These are phyloP conservation scores for Lipomyces oligophaga DNA, from an alignment of 805 yeast species.

Conservation along the genomic window DNA sequence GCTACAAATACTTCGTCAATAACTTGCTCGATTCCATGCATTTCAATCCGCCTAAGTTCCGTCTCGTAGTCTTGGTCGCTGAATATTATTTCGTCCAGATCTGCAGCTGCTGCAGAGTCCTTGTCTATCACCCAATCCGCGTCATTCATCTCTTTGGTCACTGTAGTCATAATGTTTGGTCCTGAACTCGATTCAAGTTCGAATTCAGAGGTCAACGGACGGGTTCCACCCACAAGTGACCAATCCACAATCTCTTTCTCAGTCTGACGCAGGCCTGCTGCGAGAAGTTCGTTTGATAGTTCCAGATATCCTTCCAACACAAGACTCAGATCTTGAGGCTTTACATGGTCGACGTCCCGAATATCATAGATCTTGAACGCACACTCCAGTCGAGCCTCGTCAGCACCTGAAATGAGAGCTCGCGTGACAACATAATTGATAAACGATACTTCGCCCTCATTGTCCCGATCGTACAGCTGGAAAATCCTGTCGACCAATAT, in stretches of 20 bases:
- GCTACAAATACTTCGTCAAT: slow-evolving; percentile 22
- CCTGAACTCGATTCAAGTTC: too few species aligned
- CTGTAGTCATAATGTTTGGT: too few species aligned
- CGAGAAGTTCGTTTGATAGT: slow-evolving; percentile 18
- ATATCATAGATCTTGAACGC: slow-evolving; percentile 23
- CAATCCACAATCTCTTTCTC: slow-evolving; percentile 17
- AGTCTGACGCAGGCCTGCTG: slow-evolving; percentile 14
- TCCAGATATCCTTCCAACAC: slow-evolving; percentile 24
- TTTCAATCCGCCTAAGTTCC: slow-evolving; percentile 14
- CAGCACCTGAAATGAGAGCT: slow-evolving; percentile 13
- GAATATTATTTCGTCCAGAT: too few species aligned
- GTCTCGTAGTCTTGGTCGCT: slow-evolving; percentile 26
- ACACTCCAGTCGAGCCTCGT: slow-evolving; percentile 7
- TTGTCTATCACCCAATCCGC: neutral
- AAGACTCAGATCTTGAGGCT: slow-evolving; percentile 7
- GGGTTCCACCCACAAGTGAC: slow-evolving; percentile 10
- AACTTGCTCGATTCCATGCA: slow-evolving; percentile 18
- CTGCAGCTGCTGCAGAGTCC: neutral
- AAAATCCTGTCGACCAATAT: slow-evolving; percentile 23
- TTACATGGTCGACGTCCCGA: slow-evolving; percentile 20
- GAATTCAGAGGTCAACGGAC: slow-evolving; percentile 21
- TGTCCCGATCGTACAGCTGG: slow-evolving; percentile 26
- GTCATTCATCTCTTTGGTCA: too few species aligned
- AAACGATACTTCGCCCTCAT: slow-evolving; percentile 30
- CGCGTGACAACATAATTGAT: slow-evolving; percentile 23